phyloP scores from a whole-genome alignment of 352 stramenopile genomes.

The Globisporangium radiosum region DNA sequence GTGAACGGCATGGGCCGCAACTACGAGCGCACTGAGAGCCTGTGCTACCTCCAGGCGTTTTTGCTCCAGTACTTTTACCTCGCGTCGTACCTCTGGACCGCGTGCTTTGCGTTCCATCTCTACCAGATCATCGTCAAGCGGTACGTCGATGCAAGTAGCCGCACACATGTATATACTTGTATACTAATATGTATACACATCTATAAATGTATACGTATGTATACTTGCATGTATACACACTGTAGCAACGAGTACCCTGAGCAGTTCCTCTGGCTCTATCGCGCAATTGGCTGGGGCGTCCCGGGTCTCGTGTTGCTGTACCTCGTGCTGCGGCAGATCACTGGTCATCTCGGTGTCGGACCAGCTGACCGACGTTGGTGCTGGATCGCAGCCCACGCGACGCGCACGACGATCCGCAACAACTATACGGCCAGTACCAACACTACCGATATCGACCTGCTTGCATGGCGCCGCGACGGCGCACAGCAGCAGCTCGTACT shows the following conservation, averaged over 20 bases:
- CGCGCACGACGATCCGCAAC: slow-evolving; percentile 3
- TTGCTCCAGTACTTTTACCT: slow-evolving; percentile 78
- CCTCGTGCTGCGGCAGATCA: slow-evolving; percentile 64
- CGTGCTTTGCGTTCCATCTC: slow-evolving; percentile 81
- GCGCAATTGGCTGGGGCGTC: slow-evolving; percentile 55
- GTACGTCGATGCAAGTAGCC: slow-evolving; percentile 12
- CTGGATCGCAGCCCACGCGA: slow-evolving; percentile 57
- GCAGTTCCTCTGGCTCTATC: slow-evolving; percentile 53
- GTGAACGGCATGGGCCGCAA: slow-evolving; percentile 34
- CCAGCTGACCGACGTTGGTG: slow-evolving; percentile 66
- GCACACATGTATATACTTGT: too few relatives aligned
- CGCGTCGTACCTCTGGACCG: slow-evolving; percentile 78
- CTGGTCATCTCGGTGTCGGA: slow-evolving; percentile 58
- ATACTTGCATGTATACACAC: background rate
- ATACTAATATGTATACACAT: too few relatives aligned
- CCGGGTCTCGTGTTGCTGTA: slow-evolving; percentile 45
- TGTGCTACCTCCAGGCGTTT: slow-evolving; percentile 67
- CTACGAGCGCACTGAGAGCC: slow-evolving; percentile 34
- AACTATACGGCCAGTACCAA: slow-evolving; percentile 12
- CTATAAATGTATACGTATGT: too few relatives aligned
- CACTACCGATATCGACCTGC: too few relatives aligned
- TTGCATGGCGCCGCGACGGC: slow-evolving; percentile 34
- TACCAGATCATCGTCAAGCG: slow-evolving; percentile 83
- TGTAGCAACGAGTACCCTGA: slow-evolving; percentile 69
- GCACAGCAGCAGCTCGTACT: slow-evolving; percentile 56